Base-by-base conservation (phyloP, 768 basidiomycete genomes). In the Albatrellus ellisii region DNA sequence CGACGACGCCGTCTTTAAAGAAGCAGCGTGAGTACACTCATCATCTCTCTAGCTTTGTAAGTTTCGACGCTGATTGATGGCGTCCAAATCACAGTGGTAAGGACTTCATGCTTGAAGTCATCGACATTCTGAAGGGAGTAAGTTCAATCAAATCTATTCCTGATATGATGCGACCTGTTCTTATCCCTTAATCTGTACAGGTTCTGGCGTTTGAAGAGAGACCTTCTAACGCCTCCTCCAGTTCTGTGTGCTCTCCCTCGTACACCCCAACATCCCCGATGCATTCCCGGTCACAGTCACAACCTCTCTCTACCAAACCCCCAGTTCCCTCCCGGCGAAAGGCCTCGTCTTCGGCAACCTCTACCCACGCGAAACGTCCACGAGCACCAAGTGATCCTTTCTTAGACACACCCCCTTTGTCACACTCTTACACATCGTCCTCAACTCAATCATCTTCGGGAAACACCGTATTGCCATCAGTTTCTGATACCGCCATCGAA, bases 1-100 rank as follows among this genome's bases (percentile, higher is more conserved):
- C 17, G 90, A 94, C 59, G 90, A 94, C 65, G 88, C 88, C 15
- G 86, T 92, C 12, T 88, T 92, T 64, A 82, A 89, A 55, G 90
- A 94, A 62, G 75, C 88, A 49, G 89, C 85, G 89, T 89, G 68
- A 68, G 89, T 74, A 25, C 25, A 28, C 39, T 34, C 41, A 24
- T 18, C 18, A 27, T 48, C 34, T 12, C 29, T 31, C 29, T 4
- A 45, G 26, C 33, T 51, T 49, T 27, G 55, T 46, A 45, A 43
- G 45, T 38, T 45, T 45, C 37, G 26, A 37, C 29, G 20, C 28
- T 15, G 35, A 7, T 47, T 42, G 55, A 43, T 54, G 48, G 50
- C 46, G 41, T 27, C 53, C 40, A 43, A 52, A 49, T 40, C 48
- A 43, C 60, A 92, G 89, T 55, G 90, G 90, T 45, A 85, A 87